Conservation (phyloP, 177 flowering plant species). For the Vitis hybrid region DNA sequence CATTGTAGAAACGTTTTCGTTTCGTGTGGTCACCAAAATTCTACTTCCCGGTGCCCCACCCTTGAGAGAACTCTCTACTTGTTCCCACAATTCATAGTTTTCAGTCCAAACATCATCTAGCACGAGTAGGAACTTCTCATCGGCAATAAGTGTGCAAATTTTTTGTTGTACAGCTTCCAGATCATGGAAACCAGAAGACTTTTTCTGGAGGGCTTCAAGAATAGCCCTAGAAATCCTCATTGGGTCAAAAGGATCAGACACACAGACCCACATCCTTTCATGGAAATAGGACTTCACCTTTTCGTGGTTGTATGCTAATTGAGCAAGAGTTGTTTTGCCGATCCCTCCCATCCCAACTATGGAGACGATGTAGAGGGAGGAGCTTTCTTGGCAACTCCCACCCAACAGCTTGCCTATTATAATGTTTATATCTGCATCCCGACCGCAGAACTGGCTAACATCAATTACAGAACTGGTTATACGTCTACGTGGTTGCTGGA, state of each 20-base stretch:
- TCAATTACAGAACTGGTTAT: conserved; percentile 1
- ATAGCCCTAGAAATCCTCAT: conserved; percentile 7
- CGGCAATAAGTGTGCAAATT: background rate
- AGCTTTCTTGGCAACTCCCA: background rate
- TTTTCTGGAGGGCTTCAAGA: background rate
- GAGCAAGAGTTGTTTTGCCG: conserved; percentile 14
- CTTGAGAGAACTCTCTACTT: too few relatives aligned
- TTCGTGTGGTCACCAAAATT: too few relatives aligned
- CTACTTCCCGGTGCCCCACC: too few relatives aligned
- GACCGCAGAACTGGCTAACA: conserved; percentile 4
- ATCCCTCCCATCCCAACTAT: conserved; percentile 36
- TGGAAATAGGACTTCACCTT: conserved; percentile 5
- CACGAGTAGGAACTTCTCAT: conserved; percentile 7
- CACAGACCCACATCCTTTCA: conserved; percentile 16
- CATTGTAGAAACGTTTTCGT: too few relatives aligned
- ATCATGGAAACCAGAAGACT: background rate
- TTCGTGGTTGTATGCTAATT: conserved; percentile 9
- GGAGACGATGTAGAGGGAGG: conserved; percentile 9
- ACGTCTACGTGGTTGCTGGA: background rate
- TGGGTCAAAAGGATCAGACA: conserved; percentile 9
- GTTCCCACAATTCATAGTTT: too few relatives aligned
- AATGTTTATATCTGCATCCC: background rate
- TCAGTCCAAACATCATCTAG: conserved; percentile 7
- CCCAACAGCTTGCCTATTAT: conserved; percentile 6
- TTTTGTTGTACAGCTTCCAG: too few relatives aligned